phyloP scores from a whole-genome alignment of 345 rosid species.

The Eucalyptus marginata region DNA sequence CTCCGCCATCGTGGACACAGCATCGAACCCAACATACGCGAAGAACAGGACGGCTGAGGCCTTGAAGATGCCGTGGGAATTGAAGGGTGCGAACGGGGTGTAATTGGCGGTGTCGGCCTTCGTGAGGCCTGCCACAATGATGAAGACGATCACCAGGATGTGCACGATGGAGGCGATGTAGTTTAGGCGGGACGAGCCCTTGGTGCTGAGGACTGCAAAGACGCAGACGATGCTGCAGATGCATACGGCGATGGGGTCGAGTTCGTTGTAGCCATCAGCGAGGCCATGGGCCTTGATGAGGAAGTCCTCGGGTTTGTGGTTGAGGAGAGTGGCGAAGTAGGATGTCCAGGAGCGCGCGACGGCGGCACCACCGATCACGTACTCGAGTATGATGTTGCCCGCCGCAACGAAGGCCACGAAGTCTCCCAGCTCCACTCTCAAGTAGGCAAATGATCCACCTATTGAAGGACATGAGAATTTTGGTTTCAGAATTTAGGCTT shows the following conservation, averaged over 20 bases:
- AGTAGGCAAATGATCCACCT: constrained; percentile 91
- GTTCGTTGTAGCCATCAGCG: constrained; percentile 12
- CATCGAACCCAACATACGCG: constrained; percentile 34
- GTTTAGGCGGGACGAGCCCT: constrained; percentile 36
- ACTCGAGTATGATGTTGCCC: constrained; percentile 73
- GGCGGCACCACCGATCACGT: constrained; percentile 58
- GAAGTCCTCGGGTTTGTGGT: constrained; percentile 37
- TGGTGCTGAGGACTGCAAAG: constrained; percentile 32
- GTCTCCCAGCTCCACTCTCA: constrained; percentile 83
- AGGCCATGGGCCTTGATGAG: constrained; percentile 26
- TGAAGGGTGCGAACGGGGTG: constrained; percentile 9
- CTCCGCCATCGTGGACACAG: constrained; percentile 36
- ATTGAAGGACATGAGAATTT: neutral
- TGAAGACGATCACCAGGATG: constrained; percentile 19
- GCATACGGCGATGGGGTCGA: constrained; percentile 28
- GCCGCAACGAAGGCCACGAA: constrained; percentile 70
- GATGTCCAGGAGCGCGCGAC: constrained; percentile 84
- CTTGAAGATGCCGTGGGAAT: constrained; percentile 17
- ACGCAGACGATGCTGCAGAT: constrained; percentile 8
- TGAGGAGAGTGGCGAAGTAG: constrained; percentile 66
- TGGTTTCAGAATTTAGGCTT: neutral
- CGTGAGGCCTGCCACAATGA: constrained; percentile 29
- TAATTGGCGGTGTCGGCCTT: constrained; percentile 21
- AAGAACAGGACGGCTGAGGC: constrained; percentile 33
- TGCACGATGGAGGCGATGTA: constrained; percentile 25